A percentile compares a stretch with the other conserved stretches of the same genome.
Conservation (phyloP, 169 alveolate genomes). For the Babesia bovis region DNA sequence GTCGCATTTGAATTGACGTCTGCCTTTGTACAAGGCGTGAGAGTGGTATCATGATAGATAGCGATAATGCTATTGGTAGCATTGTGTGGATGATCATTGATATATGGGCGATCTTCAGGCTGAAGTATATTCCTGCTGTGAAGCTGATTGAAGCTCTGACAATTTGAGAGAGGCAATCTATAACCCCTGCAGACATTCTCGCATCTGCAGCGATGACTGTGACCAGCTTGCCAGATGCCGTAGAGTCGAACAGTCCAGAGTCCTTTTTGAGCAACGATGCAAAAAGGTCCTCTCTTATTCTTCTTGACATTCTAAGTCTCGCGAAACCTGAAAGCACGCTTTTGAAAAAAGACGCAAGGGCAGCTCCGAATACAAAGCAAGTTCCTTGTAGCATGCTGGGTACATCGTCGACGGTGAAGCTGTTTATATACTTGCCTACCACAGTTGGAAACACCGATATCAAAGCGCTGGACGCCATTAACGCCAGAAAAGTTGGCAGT, state of each 20-base stretch:
- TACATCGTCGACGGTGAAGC: conserved; percentile 15
- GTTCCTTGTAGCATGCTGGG: conserved; percentile 24
- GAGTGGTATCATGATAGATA: conserved; percentile 20
- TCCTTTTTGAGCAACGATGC: conserved; percentile 60
- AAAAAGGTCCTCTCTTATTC: conserved; percentile 61
- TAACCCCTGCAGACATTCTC: conserved; percentile 53
- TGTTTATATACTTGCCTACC: conserved; percentile 32
- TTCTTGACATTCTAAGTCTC: conserved; percentile 54
- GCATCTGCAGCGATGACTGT: conserved; percentile 62
- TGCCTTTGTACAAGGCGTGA: conserved; percentile 29
- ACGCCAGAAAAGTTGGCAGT: conserved; percentile 36
- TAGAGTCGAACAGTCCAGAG: conserved; percentile 59
- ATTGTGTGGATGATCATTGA: conserved; percentile 30
- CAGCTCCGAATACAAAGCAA: conserved; percentile 12
- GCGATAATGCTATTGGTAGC: conserved; percentile 21
- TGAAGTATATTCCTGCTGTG: conserved; percentile 32
- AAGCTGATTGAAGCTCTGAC: conserved; percentile 31
- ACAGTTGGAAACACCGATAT: conserved; percentile 38
- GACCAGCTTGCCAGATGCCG: conserved; percentile 60
- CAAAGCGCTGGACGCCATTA: conserved; percentile 43
- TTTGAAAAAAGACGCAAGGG: conserved; percentile 35
- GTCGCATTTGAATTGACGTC: conserved; percentile 10
- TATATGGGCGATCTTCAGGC: conserved; percentile 38
- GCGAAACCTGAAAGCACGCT: conserved; percentile 30
- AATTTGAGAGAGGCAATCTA: conserved; percentile 36